Conservation (phyloP, 2,329 filamentous ascomycete genomes). For the Ampelomyces quisqualis region DNA sequence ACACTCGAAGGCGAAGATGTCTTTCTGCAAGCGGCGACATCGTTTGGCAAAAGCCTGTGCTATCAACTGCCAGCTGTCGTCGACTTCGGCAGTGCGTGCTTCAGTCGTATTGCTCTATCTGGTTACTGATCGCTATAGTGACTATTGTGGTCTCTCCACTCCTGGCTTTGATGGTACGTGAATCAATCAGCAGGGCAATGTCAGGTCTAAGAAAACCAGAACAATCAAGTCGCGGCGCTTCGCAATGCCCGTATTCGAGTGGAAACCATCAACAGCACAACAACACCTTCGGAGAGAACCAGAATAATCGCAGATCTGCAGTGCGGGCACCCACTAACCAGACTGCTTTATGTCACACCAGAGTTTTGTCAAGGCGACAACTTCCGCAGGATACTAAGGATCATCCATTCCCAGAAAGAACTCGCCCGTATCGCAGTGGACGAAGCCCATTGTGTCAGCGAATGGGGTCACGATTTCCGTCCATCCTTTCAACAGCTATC, state of each 20-base stretch:
- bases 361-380: constrained; percentile 77
- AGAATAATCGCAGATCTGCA: constrained; percentile 77
- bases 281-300: constrained; percentile 62
- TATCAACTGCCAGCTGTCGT: constrained; percentile 90
- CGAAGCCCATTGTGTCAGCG: constrained; percentile 94
- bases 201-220: constrained; percentile 52
- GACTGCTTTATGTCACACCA: constrained; percentile 89
- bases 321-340: constrained; percentile 79
- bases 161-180: constrained; percentile 77
- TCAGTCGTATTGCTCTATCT: background rate
- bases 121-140: constrained; percentile 53
- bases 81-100: constrained; percentile 72
- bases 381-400: constrained; percentile 72
- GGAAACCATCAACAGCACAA: constrained; percentile 84
- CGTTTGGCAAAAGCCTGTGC: constrained; percentile 90
- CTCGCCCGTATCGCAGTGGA: constrained; percentile 88
- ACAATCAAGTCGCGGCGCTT: constrained; percentile 87
- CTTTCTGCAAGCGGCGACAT: constrained; percentile 86
- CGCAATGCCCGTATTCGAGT: constrained; percentile 73
- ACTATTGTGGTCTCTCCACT: constrained; percentile 89
- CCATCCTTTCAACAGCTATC: constrained; percentile 82
- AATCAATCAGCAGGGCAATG: background rate
- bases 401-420: constrained; percentile 77
- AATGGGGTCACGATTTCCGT: constrained; percentile 99
- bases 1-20: constrained; percentile 84